Percentiles rank a stretch among this genome's conserved stretches.
Conservation (phyloP, 495 filamentous ascomycete species). For the Hyaloscypha bicolor region DNA sequence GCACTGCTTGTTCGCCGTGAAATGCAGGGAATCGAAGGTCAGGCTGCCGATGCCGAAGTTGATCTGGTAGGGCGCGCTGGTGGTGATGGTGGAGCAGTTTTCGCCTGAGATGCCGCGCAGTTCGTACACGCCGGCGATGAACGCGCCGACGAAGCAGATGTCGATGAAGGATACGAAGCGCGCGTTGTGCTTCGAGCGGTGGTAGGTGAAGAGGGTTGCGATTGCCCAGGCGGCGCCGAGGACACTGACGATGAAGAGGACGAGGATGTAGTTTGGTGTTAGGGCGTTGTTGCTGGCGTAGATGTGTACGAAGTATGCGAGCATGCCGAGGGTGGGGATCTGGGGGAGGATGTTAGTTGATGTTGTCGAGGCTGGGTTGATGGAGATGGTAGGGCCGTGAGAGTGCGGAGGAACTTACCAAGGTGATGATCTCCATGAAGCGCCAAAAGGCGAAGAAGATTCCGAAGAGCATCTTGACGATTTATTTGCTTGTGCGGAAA, state of each 20-base stretch:
- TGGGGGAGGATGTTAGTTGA: constrained; percentile 32
- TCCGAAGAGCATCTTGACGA: constrained; percentile 68
- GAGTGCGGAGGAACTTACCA: constrained; percentile 47
- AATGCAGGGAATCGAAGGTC: constrained; percentile 43
- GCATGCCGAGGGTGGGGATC: constrained; percentile 88
- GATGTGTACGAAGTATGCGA: constrained; percentile 81
- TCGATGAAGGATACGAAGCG: constrained; percentile 79
- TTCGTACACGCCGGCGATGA: constrained; percentile 79
- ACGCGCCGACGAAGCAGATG: constrained; percentile 76
- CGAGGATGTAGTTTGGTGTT: constrained; percentile 78
- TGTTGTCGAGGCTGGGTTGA: not conserved
- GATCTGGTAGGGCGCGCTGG: constrained; percentile 48
- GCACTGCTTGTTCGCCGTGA: constrained; percentile 72
- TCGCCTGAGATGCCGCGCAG: constrained; percentile 68
- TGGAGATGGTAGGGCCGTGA: not conserved
- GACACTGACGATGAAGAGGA: constrained; percentile 88
- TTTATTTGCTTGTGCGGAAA: not conserved
- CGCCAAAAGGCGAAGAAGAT: constrained; percentile 86
- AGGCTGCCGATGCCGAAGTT: constrained; percentile 59
- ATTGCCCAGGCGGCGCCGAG: constrained; percentile 79
- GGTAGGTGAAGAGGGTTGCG: constrained; percentile 79
- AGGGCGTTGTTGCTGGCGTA: constrained; percentile 69
- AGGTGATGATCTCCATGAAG: constrained; percentile 75
- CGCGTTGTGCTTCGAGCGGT: constrained; percentile 69
- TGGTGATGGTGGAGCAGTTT: constrained; percentile 63